Evolutionary conservation across 202 grass and related monocot species (phyloP).

Genomic region (Tripidium arundinaceum): DNA sequence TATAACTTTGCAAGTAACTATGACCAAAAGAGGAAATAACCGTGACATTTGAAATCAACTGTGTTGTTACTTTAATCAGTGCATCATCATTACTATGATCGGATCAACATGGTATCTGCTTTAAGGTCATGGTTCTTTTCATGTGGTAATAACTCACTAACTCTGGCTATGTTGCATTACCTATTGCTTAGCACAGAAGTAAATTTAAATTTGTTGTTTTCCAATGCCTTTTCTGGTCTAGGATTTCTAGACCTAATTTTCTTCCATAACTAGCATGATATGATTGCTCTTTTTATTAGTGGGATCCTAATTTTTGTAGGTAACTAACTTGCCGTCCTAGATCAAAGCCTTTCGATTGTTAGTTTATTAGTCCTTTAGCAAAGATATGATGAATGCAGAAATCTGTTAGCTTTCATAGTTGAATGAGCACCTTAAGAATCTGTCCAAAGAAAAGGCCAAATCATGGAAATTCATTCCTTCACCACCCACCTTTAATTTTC

Average conservation of each 20-base stretch:
- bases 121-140: slow-evolving; percentile 32
- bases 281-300: slow-evolving; percentile 37
- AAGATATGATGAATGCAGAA: slow-evolving; percentile 17
- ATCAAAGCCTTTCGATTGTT: slow-evolving; percentile 1
- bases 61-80: slow-evolving; percentile 31
- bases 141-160: background rate
- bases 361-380: slow-evolving; percentile 7
- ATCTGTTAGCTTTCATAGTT: slow-evolving; percentile 47
- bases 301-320: slow-evolving; percentile 19
- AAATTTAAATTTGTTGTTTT: slow-evolving; percentile 13
- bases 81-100: slow-evolving; percentile 36
- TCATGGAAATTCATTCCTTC: slow-evolving; percentile 43
- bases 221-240: slow-evolving; percentile 20
- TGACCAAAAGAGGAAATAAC: slow-evolving; percentile 30
- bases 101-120: slow-evolving; percentile 21
- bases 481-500: slow-evolving; percentile 32
- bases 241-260: slow-evolving; percentile 32
- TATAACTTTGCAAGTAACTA: slow-evolving; percentile 36
- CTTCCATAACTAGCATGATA: slow-evolving; percentile 14
- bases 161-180: background rate
- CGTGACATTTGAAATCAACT: slow-evolving; percentile 14
- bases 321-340: slow-evolving; percentile 21
- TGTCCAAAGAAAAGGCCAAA: slow-evolving; percentile 38
- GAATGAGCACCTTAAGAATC: slow-evolving; percentile 45
- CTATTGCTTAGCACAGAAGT: slow-evolving; percentile 45